Evolutionary conservation across 1,139 yeast genomes (phyloP), one percentile per base, ranked within the genome.

Genomic region (Diutina pseudorugosa): DNA sequence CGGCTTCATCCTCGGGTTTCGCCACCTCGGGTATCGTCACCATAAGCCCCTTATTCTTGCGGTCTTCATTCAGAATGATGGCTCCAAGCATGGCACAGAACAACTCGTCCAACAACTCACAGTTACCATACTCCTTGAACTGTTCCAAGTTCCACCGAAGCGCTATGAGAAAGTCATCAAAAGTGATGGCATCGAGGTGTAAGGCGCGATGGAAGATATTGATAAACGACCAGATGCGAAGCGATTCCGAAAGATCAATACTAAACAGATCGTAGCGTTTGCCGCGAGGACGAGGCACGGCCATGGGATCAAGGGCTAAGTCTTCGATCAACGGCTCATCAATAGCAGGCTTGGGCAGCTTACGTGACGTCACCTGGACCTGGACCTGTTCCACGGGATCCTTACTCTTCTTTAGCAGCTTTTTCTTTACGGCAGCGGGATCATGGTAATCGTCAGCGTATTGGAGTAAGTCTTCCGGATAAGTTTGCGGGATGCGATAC

Each of bases 151-250:
- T 68, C 85, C 85, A 79, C 12, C 75, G 74, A 68, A 88, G 70
- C 1, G 85, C 82, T 55, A 79, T 80, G 4, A 85, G 63, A 61
- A 82, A 85, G 61, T 86, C 94, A 65, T 88, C 95, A 68, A 85
- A 85, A 0, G 94, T 83, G 58, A 87, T 84, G 0, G 86, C 79
- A 61, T 85, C 91, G 20, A 88, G 69, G 16, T 76, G 65, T 51
- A 86, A 68, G 1, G 87, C 82, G 36, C 75, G 75, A 58, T 81
- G 81, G 62, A 83, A 88, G 52, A 86, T 77, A 61, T 87, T 87
- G 50, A 87, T 66, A 59, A 88, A 88, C 6, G 80, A 71, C 95
- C 95, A 88, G 4, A 77, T 67, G 62, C 85, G 91, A 41, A 88
- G 64, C 0, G 84, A 77, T 52, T 76, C 77, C 25, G 43, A 19